Percentiles rank a stretch among this genome's conserved stretches.
Conservation (phyloP, 2,329 filamentous ascomycete species). For the Ambrosiella cleistominuta region DNA sequence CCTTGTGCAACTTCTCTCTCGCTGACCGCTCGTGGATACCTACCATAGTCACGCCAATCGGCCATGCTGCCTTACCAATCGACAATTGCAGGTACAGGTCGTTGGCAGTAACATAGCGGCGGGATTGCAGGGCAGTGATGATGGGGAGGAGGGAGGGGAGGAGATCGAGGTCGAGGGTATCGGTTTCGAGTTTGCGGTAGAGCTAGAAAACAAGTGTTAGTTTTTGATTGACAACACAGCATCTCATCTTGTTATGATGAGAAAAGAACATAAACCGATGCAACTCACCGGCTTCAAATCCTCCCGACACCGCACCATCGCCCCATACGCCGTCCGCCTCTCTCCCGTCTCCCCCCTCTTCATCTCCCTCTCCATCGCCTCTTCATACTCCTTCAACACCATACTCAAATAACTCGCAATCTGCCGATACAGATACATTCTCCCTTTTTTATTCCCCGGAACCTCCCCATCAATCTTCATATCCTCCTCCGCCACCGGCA, state of each 20-base stretch:
- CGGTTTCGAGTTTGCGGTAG: constrained; percentile 75
- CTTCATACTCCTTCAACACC: constrained; percentile 77
- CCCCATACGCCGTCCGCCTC: constrained; percentile 63
- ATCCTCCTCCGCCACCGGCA: constrained; percentile 63
- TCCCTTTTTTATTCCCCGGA: constrained; percentile 44
- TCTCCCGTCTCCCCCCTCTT: constrained; percentile 47
- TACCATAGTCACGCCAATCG: constrained; percentile 98
- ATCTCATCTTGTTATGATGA: not conserved
- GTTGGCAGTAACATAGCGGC: constrained; percentile 89
- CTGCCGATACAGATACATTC: constrained; percentile 64
- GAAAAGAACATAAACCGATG: not conserved
- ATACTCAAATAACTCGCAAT: constrained; percentile 91
- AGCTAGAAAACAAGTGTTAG: constrained; percentile 28
- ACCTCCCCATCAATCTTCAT: constrained; percentile 62
- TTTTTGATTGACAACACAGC: not conserved
- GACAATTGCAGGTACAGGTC: constrained; percentile 84
- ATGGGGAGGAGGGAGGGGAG: constrained; percentile 79
- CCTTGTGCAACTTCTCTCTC: constrained; percentile 83
- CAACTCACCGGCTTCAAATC: constrained; percentile 58
- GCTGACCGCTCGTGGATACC: constrained; percentile 96
- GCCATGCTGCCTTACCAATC: constrained; percentile 95
- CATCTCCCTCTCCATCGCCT: constrained; percentile 50
- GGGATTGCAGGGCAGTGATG: constrained; percentile 73
- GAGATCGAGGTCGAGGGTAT: constrained; percentile 60
- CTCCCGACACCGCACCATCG: constrained; percentile 73